Conservation (phyloP, 2,329 filamentous ascomycete species). For the Neofusicoccum cordaticola region DNA sequence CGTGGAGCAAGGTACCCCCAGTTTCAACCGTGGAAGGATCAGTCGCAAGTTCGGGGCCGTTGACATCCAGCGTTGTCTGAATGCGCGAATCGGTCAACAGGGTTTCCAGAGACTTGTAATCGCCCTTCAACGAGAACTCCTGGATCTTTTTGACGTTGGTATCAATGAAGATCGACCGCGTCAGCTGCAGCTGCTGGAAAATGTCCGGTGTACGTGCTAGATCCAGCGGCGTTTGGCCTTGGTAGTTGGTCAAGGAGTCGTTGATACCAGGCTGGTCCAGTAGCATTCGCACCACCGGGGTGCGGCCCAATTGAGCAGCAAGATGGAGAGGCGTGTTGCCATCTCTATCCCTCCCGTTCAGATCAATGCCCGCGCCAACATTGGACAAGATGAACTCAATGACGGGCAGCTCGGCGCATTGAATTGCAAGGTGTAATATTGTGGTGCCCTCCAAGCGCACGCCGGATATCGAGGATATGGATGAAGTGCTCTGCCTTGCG, state of each 20-base stretch:
- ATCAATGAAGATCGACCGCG: slow-evolving; percentile 86
- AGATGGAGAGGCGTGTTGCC: slow-evolving; percentile 92
- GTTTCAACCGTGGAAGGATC: slow-evolving; percentile 73
- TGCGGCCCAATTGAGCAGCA: slow-evolving; percentile 77
- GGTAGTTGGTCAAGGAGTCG: slow-evolving; percentile 80
- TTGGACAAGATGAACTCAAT: slow-evolving; percentile 89
- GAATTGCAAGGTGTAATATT: slow-evolving; percentile 87
- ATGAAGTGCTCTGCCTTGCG: slow-evolving; percentile 55
- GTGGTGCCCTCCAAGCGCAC: slow-evolving; percentile 72
- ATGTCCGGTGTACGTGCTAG: slow-evolving; percentile 90
- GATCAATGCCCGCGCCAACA: slow-evolving; percentile 62
- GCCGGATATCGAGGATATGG: slow-evolving; percentile 36
- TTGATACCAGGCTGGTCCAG: slow-evolving; percentile 82
- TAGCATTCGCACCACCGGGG: slow-evolving; percentile 75
- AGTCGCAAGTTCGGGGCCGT: slow-evolving; percentile 82
- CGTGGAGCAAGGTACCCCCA: slow-evolving; percentile 90
- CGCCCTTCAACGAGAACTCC: slow-evolving; percentile 65
- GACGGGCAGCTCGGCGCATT: slow-evolving; percentile 88
- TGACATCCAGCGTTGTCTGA: slow-evolving; percentile 85
- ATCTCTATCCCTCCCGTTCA: slow-evolving; percentile 88
- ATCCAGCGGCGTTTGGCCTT: slow-evolving; percentile 78
- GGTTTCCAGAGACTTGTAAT: slow-evolving; percentile 75
- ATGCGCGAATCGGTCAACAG: slow-evolving; percentile 81
- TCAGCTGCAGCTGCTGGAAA: slow-evolving; percentile 89
- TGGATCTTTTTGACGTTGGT: slow-evolving; percentile 82